Evolutionary conservation across 257 asterid genomes (phyloP).

Genomic region (Jaltomata sinuosa): DNA sequence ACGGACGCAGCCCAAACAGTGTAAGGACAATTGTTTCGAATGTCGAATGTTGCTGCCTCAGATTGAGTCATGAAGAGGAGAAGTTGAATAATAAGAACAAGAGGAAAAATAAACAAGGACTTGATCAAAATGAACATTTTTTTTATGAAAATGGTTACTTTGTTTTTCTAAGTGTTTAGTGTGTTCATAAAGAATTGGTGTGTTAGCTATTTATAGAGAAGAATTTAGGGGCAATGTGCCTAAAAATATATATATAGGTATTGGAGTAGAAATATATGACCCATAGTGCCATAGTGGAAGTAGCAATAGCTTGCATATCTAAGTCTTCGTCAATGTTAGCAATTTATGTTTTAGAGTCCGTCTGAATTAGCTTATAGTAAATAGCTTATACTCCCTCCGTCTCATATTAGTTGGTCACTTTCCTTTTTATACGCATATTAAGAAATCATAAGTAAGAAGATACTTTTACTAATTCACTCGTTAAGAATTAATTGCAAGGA

Average conservation of each 20-base stretch:
- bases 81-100: conserved; percentile 9
- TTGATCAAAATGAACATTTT: conserved; percentile 4
- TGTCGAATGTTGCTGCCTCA: conserved; percentile 18
- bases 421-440: too few species aligned
- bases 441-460: too few species aligned
- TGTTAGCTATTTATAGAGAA: background rate
- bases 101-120: background rate
- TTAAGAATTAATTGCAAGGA: too few species aligned
- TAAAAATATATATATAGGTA: too few species aligned
- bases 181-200: background rate
- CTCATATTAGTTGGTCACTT: too few species aligned
- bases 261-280: background rate
- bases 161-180: background rate
- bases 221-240: background rate
- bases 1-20: conserved; percentile 37
- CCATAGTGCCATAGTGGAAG: background rate
- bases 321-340: background rate
- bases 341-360: too few species aligned
- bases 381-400: too few species aligned
- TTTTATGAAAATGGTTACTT: background rate
- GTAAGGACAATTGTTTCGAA: conserved; percentile 37
- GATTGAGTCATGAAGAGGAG: conserved; percentile 2
- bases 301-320: background rate
- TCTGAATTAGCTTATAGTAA: too few species aligned
- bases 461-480: too few species aligned